Evolutionary conservation across 1,284 basidiomycete genomes (phyloP), one percentile per base, ranked within the genome.

Genomic region (Puccinia brachypodii): DNA sequence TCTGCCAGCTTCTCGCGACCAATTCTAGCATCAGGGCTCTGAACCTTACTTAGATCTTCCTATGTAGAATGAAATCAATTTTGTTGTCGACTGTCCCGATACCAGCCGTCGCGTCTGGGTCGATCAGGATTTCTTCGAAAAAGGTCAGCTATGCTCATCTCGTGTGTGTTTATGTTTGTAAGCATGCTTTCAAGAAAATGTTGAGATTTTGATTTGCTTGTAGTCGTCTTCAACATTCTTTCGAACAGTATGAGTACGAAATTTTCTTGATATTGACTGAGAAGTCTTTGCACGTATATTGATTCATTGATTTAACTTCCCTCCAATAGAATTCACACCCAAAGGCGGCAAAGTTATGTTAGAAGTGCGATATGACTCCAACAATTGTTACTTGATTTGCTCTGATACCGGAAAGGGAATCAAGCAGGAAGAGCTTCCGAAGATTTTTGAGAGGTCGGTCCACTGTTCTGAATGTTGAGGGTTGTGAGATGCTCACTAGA

Each of bases 71-170:
- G 25, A 72, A 44, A 40, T 80, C 14, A 11, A 62, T n/a, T 62
- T 80, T 13, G 44, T 72, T 60, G 77, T 80, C 40, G 68, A 80
- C 22, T 80, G 77, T 64, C 77, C 66, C n/a, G 68, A 72, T 25
- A 42, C 66, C 16, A 33, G 14, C 19, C 53, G 40, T 2, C 62
- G 58, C n/a, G 77, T 80, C 19, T 80, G 77, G 77, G 68, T 80
- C 31, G 77, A 80, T 72, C 77, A 80, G 25, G 77, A 80, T 56
- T 80, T 80, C 38, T 69, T 80, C 31, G 77, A 80, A 53, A 80
- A 80, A 72, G 69, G 77, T 69, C 6, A 40, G 69, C 33, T 40
- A 28, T 53, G 28, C 44, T 73, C 36, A 22, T 38, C 40, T 53
- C 68, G 31, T 16, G 11, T 42, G 64, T 25, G 22, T 44, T 38